Percentiles rank a stretch among this genome's conserved stretches.
Conservation (phyloP, 257 asterid species). For the Solanum sejunctum region DNA sequence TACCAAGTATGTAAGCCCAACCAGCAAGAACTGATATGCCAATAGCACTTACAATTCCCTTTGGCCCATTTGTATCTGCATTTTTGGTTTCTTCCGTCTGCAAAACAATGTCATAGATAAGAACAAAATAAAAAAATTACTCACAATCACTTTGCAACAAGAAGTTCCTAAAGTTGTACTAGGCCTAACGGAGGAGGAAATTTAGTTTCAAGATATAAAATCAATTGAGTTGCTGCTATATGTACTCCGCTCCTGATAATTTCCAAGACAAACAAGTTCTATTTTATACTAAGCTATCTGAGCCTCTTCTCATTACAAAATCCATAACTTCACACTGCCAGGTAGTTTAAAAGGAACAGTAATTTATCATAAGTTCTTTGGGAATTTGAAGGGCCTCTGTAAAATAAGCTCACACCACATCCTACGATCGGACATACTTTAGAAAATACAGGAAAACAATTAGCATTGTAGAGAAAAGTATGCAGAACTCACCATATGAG, state of each 20-base stretch:
- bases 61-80: slow-evolving; percentile 81
- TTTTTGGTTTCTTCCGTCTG: slow-evolving; percentile 92
- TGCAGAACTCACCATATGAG: slow-evolving; percentile 71
- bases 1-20: slow-evolving; percentile 91
- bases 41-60: slow-evolving; percentile 85
- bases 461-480: background rate
- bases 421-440: background rate
- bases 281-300: background rate
- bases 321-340: background rate
- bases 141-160: background rate
- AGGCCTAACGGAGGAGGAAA: background rate
- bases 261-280: background rate
- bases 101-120: slow-evolving; percentile 7
- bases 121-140: background rate
- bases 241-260: background rate
- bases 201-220: background rate
- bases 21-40: slow-evolving; percentile 84
- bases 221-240: background rate
- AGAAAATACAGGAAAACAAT: background rate
- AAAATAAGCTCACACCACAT: background rate
- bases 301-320: background rate
- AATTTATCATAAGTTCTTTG: background rate
- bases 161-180: background rate
- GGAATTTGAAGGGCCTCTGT: background rate
- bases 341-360: background rate